phyloP scores from a whole-genome alignment of 1,139 yeast genomes.

The Candida dubliniensis region DNA sequence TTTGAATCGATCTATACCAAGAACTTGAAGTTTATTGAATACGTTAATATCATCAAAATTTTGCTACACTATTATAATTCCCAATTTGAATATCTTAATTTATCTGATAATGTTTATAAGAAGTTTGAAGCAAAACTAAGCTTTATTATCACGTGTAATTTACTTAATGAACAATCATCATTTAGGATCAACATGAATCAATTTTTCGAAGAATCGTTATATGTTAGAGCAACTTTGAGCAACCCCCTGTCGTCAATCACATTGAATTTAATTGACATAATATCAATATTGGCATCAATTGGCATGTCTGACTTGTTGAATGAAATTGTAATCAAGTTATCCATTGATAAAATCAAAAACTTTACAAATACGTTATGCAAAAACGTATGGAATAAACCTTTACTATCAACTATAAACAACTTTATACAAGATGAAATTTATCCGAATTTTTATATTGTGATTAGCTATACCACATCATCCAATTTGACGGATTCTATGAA shows the following conservation, averaged over 20 bases:
- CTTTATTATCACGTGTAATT: slow-evolving; percentile 23
- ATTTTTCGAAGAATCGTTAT: slow-evolving; percentile 11
- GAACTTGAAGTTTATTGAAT: slow-evolving; percentile 15
- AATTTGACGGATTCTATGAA: slow-evolving; percentile 16
- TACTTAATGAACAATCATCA: slow-evolving; percentile 8
- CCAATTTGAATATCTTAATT: slow-evolving; percentile 19
- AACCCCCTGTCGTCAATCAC: slow-evolving; percentile 8
- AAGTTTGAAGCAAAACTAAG: slow-evolving; percentile 29
- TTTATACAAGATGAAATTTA: slow-evolving; percentile 42
- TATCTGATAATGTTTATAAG: slow-evolving; percentile 20
- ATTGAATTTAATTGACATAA: slow-evolving; percentile 14
- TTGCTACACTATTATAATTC: slow-evolving; percentile 20
- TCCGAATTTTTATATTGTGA: slow-evolving; percentile 34
- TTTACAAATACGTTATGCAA: slow-evolving; percentile 38
- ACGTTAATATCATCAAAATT: slow-evolving; percentile 17
- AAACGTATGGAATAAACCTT: slow-evolving; percentile 42
- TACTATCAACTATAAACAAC: slow-evolving; percentile 34
- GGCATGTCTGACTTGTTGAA: slow-evolving; percentile 36
- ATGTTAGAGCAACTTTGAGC: slow-evolving; percentile 6
- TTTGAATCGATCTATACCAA: slow-evolving; percentile 9
- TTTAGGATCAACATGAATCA: slow-evolving; percentile 9
- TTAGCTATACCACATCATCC: slow-evolving; percentile 18
- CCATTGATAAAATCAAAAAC: slow-evolving; percentile 39
- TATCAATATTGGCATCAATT: slow-evolving; percentile 23
- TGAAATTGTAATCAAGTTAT: slow-evolving; percentile 39